A percentile compares a stretch with the other conserved stretches of the same genome.
phyloP scores from a whole-genome alignment of 2,329 filamentous ascomycete species.

The Phaeophleospora eucalypticola region DNA sequence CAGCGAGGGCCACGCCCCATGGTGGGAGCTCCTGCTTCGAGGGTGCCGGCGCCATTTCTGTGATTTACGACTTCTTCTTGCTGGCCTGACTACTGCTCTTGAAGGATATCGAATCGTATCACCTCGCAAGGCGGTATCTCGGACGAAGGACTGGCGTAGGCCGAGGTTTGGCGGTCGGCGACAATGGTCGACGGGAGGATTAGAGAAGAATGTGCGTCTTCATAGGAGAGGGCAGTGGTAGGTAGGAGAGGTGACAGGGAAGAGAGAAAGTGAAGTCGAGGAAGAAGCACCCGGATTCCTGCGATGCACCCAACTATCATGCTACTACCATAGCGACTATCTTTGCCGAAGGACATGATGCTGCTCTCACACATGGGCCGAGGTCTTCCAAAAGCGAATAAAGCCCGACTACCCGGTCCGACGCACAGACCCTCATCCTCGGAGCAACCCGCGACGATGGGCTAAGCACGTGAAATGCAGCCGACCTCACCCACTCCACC shows the following conservation, averaged over 20 bases:
- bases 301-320: too few species aligned
- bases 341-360: too few species aligned
- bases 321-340: too few species aligned
- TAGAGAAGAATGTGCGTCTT: background rate
- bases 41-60: slow-evolving; percentile 27
- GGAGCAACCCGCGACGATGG: background rate
- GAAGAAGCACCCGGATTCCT: background rate
- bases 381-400: background rate
- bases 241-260: background rate
- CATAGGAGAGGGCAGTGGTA: slow-evolving; percentile 2
- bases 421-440: too few species aligned
- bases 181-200: background rate
- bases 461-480: too few species aligned
- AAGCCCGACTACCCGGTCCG: too few species aligned
- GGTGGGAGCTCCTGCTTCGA: slow-evolving; percentile 64
- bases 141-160: slow-evolving; percentile 2
- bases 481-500: background rate
- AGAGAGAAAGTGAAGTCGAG: background rate
- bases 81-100: background rate
- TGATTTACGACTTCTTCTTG: slow-evolving; percentile 2
- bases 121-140: slow-evolving; percentile 3
- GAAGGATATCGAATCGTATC: too few species aligned
- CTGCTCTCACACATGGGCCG: too few species aligned
- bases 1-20: slow-evolving; percentile 89
- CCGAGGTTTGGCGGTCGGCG: slow-evolving; percentile 8